phyloP scores from a whole-genome alignment of 305 asterid genomes.

The Stenogyne calaminthoides region DNA sequence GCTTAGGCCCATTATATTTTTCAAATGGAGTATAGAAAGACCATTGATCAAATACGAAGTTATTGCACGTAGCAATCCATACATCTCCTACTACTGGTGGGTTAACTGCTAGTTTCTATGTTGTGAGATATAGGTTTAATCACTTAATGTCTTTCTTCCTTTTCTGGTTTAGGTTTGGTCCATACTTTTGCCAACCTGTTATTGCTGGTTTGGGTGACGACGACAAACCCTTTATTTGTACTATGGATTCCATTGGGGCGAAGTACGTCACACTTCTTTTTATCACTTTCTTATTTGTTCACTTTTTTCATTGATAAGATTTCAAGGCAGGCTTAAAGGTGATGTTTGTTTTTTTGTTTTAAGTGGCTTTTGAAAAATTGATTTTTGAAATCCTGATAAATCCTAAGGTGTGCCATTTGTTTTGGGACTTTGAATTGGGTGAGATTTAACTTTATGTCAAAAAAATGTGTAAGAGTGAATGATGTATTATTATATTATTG shows the following conservation, averaged over 20 bases:
- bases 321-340: background rate
- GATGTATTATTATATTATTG: no score
- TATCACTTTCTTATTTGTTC: conserved; percentile 11
- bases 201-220: conserved; percentile 95
- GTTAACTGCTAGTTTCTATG: background rate
- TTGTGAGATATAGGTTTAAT: background rate
- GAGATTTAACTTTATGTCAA: no score
- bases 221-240: conserved; percentile 95
- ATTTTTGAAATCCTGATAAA: no score
- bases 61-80: background rate
- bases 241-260: conserved; percentile 98
- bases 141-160: conserved; percentile 18
- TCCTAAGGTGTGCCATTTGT: no score
- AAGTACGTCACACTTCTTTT: conserved; percentile 54
- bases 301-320: conserved; percentile 10
- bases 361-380: no score
- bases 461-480: no score
- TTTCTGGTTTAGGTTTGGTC: conserved; percentile 75
- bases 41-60: background rate
- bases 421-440: no score
- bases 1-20: background rate
- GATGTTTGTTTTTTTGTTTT: no score
- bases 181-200: conserved; percentile 97
- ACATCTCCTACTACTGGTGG: background rate
- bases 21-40: background rate